phyloP scores from a whole-genome alignment of 441 rosid genomes.

The Adansonia grandidieri region DNA sequence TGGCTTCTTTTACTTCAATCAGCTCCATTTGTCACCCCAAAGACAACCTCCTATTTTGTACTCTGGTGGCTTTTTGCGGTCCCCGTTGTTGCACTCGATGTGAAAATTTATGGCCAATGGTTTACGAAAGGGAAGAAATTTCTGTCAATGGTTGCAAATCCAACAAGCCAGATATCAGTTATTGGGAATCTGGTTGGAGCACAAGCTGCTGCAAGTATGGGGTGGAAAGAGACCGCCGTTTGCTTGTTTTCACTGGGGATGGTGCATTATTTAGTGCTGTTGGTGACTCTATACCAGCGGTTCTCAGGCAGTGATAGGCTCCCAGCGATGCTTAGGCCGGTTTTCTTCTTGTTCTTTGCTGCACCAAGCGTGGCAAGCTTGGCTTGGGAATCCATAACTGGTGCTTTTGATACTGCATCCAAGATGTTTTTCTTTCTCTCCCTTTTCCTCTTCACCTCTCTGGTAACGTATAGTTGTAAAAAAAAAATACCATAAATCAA shows the following conservation, averaged over 20 bases:
- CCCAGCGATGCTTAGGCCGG: slow-evolving; percentile 60
- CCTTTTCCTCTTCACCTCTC: slow-evolving; percentile 58
- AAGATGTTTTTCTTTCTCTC: slow-evolving; percentile 74
- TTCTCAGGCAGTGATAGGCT: slow-evolving; percentile 43
- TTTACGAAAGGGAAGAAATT: slow-evolving; percentile 64
- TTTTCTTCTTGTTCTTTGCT: slow-evolving; percentile 62
- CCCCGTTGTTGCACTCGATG: slow-evolving; percentile 56
- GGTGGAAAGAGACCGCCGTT: slow-evolving; percentile 58
- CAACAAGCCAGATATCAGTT: slow-evolving; percentile 62
- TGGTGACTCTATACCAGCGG: slow-evolving; percentile 61
- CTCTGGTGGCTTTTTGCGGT: slow-evolving; percentile 54
- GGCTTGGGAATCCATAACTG: slow-evolving; percentile 61
- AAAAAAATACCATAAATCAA: background rate
- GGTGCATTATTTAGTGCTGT: slow-evolving; percentile 57
- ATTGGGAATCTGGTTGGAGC: slow-evolving; percentile 66
- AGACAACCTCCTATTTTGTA: slow-evolving; percentile 28
- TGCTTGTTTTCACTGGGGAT: slow-evolving; percentile 60
- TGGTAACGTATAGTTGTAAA: slow-evolving; percentile 32
- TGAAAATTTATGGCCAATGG: slow-evolving; percentile 73
- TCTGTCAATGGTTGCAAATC: slow-evolving; percentile 55
- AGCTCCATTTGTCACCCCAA: slow-evolving; percentile 40
- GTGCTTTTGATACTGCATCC: slow-evolving; percentile 50
- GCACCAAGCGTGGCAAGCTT: slow-evolving; percentile 67
- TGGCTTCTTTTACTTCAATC: slow-evolving; percentile 56
- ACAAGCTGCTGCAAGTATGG: slow-evolving; percentile 49